A percentile compares a stretch with the other conserved stretches of the same genome.
phyloP scores from a whole-genome alignment of 164 flowering plant species.

The Euptelea pleiosperma region DNA sequence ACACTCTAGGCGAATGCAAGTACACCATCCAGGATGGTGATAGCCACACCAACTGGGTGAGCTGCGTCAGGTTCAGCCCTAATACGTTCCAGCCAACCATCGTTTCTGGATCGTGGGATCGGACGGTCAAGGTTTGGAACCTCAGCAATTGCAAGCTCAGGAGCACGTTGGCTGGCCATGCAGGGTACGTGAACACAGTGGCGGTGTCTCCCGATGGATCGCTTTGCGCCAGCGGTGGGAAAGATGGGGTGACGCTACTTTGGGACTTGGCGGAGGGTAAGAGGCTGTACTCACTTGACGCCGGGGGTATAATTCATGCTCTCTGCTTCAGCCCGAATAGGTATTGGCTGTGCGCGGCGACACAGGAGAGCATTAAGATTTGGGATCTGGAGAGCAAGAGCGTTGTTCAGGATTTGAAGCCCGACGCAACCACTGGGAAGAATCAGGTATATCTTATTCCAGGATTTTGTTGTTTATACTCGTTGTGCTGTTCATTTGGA shows the following conservation, averaged over 20 bases:
- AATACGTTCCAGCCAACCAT: conserved; percentile 58
- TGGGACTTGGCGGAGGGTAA: conserved; percentile 91
- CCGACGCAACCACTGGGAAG: conserved; percentile 4
- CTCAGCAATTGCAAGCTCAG: conserved; percentile 66
- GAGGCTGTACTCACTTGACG: conserved; percentile 66
- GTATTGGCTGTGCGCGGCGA: conserved; percentile 88
- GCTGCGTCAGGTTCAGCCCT: conserved; percentile 78
- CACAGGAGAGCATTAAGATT: conserved; percentile 63
- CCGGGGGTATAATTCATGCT: conserved; percentile 64
- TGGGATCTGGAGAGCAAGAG: conserved; percentile 88
- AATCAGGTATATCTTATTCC: conserved; percentile 10
- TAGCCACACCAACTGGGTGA: conserved; percentile 72
- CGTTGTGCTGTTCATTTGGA: not conserved
- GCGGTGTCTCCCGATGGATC: conserved; percentile 89
- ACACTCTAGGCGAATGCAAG: conserved; percentile 89
- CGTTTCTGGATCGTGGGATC: conserved; percentile 82
- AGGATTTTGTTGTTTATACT: not conserved
- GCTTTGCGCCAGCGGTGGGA: conserved; percentile 83
- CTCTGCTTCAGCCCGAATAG: conserved; percentile 85
- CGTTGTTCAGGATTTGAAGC: conserved; percentile 60
- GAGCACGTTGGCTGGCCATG: conserved; percentile 53
- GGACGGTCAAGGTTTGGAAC: conserved; percentile 82
- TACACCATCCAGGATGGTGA: conserved; percentile 68
- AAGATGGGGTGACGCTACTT: conserved; percentile 68
- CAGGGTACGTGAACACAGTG: conserved; percentile 52